These are phyloP conservation scores for Rehmannia glutinosa DNA, from an alignment of 257 asterid species.

Conservation along the genomic window DNA sequence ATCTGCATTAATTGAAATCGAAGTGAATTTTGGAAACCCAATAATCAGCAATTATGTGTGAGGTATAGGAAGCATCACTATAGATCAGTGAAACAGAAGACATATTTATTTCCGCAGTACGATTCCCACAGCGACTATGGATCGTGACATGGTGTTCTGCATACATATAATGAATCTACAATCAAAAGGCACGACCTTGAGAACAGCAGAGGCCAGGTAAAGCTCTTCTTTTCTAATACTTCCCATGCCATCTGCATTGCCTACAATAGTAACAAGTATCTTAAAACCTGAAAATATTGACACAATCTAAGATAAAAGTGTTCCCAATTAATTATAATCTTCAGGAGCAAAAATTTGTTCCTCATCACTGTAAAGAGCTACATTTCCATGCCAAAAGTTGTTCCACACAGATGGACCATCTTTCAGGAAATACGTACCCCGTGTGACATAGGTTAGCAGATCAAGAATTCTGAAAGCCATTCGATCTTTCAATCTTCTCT, in stretches of 20 bases:
- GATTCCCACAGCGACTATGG: neutral
- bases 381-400: too few relatives aligned
- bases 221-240: slow-evolving; percentile 75
- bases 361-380: too few relatives aligned
- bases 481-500: too few relatives aligned
- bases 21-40: neutral
- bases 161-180: neutral
- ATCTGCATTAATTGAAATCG: slow-evolving; percentile 44
- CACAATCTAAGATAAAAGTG: neutral
- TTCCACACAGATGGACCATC: too few relatives aligned
- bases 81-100: neutral
- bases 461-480: too few relatives aligned
- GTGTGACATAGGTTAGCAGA: too few relatives aligned
- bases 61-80: neutral
- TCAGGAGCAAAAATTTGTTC: too few relatives aligned
- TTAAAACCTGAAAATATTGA: neutral
- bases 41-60: neutral
- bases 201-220: slow-evolving; percentile 60
- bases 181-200: slow-evolving; percentile 47
- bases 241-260: slow-evolving; percentile 84
- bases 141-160: neutral
- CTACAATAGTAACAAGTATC: slow-evolving; percentile 33
- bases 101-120: neutral
- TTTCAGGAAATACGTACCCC: too few relatives aligned
- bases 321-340: neutral